Base-by-base conservation (phyloP, 164 flowering plant genomes). In the Hamamelis virginiana region DNA sequence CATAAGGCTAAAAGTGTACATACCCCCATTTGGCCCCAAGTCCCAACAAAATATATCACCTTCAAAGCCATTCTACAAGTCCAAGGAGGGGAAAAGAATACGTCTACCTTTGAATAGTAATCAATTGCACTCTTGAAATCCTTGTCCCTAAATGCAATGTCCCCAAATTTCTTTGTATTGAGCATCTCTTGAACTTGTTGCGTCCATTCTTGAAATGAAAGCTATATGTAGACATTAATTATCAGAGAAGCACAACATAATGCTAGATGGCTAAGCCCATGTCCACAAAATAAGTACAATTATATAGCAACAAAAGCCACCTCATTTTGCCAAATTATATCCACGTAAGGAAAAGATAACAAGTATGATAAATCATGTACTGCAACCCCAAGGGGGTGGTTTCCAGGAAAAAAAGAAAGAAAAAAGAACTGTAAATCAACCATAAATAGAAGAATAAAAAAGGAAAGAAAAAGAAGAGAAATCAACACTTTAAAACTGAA, bases 121-220 rank as follows among this genome's bases (percentile, higher is more conserved):
- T 96, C 98, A 65, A 93, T 79, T 28, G 98, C 90, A 71, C 69
- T 87, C 69, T 89, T 89, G 81, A 91, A 91, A 78, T 96, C 97
- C 79, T 96, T 96, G 85, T 93, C 99, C 66, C 97, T 81, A 62
- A 96, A 96, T n/a, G 98, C 98, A 74, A 91, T 89, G 62, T 96
- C 99, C 55, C 98, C 99, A 65, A 82, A 90, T 71, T 91, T 96
- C 82, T 93, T 96, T 16, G 92, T 88, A 71, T 96, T 93, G 79
- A 93, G 55, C 92, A 93, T 96, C 67, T 96, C 99, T 79, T 93
- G 98, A 66, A 96, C 97, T 83, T 93, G 96, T 66, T 91, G 96
- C 0, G 98, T 96, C 98, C 98, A 96, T 70, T 91, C 98, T 88
- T 96, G 99, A 74, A 96, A 95, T 62, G 99, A 92, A 9, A 95